Evolutionary conservation across 208 protist genomes (phyloP).

Genomic region (Acanthamoeba sp.): DNA sequence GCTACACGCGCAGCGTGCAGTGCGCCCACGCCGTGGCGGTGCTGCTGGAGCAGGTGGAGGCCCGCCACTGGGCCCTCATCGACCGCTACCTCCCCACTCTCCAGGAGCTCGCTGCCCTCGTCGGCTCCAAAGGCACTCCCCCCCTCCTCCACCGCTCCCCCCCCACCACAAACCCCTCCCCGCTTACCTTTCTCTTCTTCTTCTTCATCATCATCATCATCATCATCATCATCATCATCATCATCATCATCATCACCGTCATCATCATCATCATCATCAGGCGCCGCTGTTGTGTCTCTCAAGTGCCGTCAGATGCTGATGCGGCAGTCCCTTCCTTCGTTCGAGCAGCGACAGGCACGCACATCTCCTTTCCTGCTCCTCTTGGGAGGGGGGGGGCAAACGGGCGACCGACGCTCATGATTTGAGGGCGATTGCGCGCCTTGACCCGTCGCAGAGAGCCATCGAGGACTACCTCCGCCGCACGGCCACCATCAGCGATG

Average conservation of each 20-base stretch:
- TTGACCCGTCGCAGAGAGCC: neutral
- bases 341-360: slow-evolving; percentile 19
- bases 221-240: too few species aligned
- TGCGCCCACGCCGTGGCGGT: neutral
- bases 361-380: neutral
- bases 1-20: neutral
- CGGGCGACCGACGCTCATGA: too few species aligned
- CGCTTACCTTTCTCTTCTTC: too few species aligned
- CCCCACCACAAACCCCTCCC: too few species aligned
- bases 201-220: too few species aligned
- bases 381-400: too few species aligned
- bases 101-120: slow-evolving; percentile 8
- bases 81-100: slow-evolving; percentile 7
- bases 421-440: too few species aligned
- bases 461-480: slow-evolving; percentile 48
- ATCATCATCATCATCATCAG: neutral
- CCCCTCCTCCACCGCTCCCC: neutral
- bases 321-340: slow-evolving; percentile 29
- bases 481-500: neutral
- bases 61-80: slow-evolving; percentile 25
- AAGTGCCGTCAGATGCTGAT: slow-evolving; percentile 53
- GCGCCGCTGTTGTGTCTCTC: neutral
- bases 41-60: slow-evolving; percentile 25
- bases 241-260: too few species aligned
- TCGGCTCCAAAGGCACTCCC: neutral